phyloP scores from a whole-genome alignment of 2,329 filamentous ascomycete species.

The Colletotrichum gloeosporioides region DNA sequence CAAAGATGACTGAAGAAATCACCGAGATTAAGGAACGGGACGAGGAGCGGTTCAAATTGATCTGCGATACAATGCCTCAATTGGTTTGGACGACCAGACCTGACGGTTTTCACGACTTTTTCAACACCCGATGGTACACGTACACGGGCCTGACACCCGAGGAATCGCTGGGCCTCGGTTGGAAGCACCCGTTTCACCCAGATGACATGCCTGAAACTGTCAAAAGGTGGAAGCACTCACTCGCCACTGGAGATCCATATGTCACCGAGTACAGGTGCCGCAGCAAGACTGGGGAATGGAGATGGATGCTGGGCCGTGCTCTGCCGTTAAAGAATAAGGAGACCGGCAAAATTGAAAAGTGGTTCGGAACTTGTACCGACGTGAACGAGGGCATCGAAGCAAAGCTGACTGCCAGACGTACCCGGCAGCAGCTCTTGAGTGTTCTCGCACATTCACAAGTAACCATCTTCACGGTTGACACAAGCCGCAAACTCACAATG shows the following conservation, averaged over 20 bases:
- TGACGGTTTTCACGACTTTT: constrained; percentile 74
- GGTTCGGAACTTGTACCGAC: constrained; percentile 84
- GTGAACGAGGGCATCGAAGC: constrained; percentile 77
- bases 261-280: constrained; percentile 74
- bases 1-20: constrained; percentile 71
- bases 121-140: constrained; percentile 79
- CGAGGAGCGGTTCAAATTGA: constrained; percentile 75
- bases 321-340: constrained; percentile 70
- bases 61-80: constrained; percentile 76
- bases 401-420: constrained; percentile 68
- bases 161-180: constrained; percentile 66
- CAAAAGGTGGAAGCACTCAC: constrained; percentile 64
- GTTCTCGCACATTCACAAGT: constrained; percentile 79
- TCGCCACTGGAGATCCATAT: constrained; percentile 73
- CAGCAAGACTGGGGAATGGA: constrained; percentile 71
- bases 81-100: constrained; percentile 77
- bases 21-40: constrained; percentile 72
- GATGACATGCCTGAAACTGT: constrained; percentile 68
- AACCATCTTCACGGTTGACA: constrained; percentile 76
- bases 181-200: constrained; percentile 70
- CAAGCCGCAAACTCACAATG: constrained; percentile 65
- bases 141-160: constrained; percentile 73
- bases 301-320: constrained; percentile 80
- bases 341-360: constrained; percentile 74
- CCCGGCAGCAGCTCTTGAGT: constrained; percentile 72